These are phyloP conservation scores for Agaricales sp. DNA, from an alignment of 1,284 basidiomycete genomes.

Conservation along the genomic window DNA sequence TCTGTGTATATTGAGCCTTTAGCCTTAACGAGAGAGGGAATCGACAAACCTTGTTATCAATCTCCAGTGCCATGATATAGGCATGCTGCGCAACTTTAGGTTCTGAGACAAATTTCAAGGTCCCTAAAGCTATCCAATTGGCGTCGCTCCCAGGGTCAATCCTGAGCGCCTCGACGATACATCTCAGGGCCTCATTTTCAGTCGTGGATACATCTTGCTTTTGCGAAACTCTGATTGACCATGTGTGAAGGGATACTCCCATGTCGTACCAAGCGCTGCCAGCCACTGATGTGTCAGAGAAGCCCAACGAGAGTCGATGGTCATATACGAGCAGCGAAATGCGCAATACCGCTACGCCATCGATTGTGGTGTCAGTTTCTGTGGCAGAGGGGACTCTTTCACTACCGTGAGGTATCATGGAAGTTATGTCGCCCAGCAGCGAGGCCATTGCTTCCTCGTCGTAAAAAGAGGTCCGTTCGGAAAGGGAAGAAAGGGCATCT, in stretches of 20 bases:
- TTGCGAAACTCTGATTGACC: constrained; percentile 22
- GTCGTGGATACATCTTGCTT: constrained; percentile 10
- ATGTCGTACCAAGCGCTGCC: constrained; percentile 75
- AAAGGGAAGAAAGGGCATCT: constrained; percentile 69
- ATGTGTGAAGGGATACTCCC: constrained; percentile 53
- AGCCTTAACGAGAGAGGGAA: too few species aligned
- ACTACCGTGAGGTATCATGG: constrained; percentile 27
- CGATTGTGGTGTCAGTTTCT: constrained; percentile 18
- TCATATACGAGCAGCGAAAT: constrained; percentile 64
- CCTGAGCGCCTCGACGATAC: constrained; percentile 68
- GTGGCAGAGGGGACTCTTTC: constrained; percentile 28
- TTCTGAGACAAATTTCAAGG: constrained; percentile 59
- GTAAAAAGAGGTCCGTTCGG: constrained; percentile 31
- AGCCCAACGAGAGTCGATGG: constrained; percentile 62
- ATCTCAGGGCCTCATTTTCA: constrained; percentile 26
- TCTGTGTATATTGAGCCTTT: constrained; percentile 30
- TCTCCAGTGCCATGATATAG: constrained; percentile 83
- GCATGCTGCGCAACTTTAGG: constrained; percentile 82
- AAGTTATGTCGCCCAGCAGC: constrained; percentile 25
- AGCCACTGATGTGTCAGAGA: constrained; percentile 44
- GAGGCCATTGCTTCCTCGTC: constrained; percentile 28
- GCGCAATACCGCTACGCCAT: constrained; percentile 33
- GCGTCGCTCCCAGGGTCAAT: constrained; percentile 64
- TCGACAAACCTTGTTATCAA: constrained; percentile 63
- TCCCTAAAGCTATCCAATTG: constrained; percentile 81